phyloP scores from a whole-genome alignment of 2,329 filamentous ascomycete species.

The Helotiales sp. region DNA sequence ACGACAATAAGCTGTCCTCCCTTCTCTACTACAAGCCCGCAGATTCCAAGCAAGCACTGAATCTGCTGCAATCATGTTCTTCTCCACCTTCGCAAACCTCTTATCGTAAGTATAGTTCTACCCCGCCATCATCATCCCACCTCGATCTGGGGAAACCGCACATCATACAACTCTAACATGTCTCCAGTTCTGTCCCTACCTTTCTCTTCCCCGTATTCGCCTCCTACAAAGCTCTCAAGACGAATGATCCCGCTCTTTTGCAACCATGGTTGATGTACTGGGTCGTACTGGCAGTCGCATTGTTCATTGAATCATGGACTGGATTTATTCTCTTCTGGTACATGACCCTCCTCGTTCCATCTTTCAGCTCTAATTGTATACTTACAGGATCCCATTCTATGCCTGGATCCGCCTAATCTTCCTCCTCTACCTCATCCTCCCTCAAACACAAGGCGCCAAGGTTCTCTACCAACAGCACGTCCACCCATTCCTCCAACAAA shows the following conservation, averaged over 20 bases:
- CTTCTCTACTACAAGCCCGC: background rate
- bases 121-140: constrained; percentile 24
- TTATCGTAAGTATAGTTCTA: constrained; percentile 71
- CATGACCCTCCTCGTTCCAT: constrained; percentile 17
- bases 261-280: constrained; percentile 99
- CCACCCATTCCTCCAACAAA: constrained; percentile 83
- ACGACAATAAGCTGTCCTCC: background rate
- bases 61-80: constrained; percentile 52
- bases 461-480: constrained; percentile 82
- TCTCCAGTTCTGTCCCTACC: constrained; percentile 73
- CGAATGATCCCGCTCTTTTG: constrained; percentile 82
- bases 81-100: constrained; percentile 75
- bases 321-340: constrained; percentile 84
- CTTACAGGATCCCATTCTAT: constrained; percentile 81
- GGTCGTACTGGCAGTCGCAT: constrained; percentile 82
- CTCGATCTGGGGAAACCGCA: constrained; percentile 7
- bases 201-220: constrained; percentile 95
- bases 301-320: constrained; percentile 83
- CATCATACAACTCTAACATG: constrained; percentile 22
- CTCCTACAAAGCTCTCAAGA: constrained; percentile 96
- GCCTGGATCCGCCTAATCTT: constrained; percentile 84
- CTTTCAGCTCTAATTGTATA: constrained; percentile 8
- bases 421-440: constrained; percentile 93
- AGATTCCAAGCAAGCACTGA: background rate
- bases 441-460: constrained; percentile 91